Base-by-base conservation (phyloP, 1,284 basidiomycete genomes). In the Marasmius sp. region DNA sequence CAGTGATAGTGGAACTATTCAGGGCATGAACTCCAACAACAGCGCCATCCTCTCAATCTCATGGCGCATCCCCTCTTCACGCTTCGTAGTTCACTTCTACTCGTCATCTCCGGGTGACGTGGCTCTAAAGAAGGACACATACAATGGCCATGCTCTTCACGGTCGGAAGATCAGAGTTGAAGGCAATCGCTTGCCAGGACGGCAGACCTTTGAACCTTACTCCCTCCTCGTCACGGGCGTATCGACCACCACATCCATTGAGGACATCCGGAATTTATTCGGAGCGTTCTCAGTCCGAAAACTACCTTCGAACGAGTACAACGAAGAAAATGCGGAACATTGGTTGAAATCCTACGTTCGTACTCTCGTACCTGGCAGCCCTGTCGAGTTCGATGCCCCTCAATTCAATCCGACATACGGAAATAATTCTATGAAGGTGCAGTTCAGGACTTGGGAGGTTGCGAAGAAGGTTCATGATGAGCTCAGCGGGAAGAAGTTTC, bases 391-490 rank as follows among this genome's bases (percentile, higher is more conserved):
- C 4, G 27, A 50, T 12, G 20, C 43, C 12, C n/a, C 54, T 16
- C 55, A 56, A 9, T 37, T 58, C 3, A 64, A 65, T 47, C 51
- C 27, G 12, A 18, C 53, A 39, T 65, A 73, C 9, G 75, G 74
- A 14, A 64, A 70, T 41, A 62, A 75, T 14, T 68, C 60, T 5
- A 71, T 78, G 3, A 77, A 73, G 59, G 79, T 75, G 3, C 74
- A 74, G 27, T 85, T 85, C 65, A 65, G 72, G 4, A 72, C 73
- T 12, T 83, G 80, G 81, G 79, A 82, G n/a, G 72, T 74, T 2
- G 82, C 81, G 1, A 74, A 81, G 54, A 51, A 57, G 3, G 77
- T 75, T 9, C 66, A 75, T 34, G 72, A 73, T 7, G 66, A 55
- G 20, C 69, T 83, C 49, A 66, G 67, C 12, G 65, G 69, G 58